phyloP scores from a whole-genome alignment of 345 rosid species.

The Carallia brachiata region DNA sequence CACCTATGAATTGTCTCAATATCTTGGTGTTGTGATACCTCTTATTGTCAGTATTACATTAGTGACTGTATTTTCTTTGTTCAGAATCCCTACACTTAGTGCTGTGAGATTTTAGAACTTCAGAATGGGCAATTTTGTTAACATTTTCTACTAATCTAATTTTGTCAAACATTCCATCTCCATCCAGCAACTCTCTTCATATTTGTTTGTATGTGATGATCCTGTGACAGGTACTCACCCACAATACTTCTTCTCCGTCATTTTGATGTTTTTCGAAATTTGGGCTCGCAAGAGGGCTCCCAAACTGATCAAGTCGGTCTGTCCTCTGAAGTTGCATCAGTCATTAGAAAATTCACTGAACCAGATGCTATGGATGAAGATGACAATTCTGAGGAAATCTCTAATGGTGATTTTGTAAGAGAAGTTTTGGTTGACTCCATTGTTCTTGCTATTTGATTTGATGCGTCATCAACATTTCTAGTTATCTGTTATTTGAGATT shows the following conservation, averaged over 20 bases:
- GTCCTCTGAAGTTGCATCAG: constrained; percentile 78
- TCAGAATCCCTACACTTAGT: too few species aligned
- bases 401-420: constrained; percentile 53
- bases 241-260: constrained; percentile 84
- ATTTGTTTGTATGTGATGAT: constrained; percentile 16
- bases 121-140: too few species aligned
- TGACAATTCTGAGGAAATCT: constrained; percentile 40
- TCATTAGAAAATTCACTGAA: constrained; percentile 74
- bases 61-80: too few species aligned
- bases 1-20: too few species aligned
- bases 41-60: too few species aligned
- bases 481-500: background rate
- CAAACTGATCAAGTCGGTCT: constrained; percentile 74
- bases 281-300: constrained; percentile 67
- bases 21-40: too few species aligned
- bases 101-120: too few species aligned
- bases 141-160: background rate
- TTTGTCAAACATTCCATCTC: background rate
- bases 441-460: background rate
- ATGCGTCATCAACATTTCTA: background rate
- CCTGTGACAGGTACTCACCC: constrained; percentile 66
- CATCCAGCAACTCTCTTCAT: constrained; percentile 3
- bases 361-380: constrained; percentile 56
- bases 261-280: constrained; percentile 78
- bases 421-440: constrained; percentile 4